Base-by-base conservation (phyloP, 768 basidiomycete species). In the Phaeolepiota aurea region DNA sequence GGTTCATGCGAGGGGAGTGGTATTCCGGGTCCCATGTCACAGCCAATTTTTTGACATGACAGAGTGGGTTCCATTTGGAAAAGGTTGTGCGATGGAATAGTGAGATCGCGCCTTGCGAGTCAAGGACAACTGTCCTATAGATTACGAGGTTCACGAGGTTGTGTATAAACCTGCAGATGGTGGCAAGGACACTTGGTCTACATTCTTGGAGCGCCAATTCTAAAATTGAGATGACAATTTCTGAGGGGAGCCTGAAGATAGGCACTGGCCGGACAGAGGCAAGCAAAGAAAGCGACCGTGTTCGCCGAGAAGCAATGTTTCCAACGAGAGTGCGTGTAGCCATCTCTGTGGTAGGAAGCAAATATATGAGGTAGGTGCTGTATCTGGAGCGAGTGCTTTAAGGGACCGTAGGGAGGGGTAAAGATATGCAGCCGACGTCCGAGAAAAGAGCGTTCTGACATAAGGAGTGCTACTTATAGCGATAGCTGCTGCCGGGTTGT, bases 71-170 rank as follows among this genome's bases (percentile, higher is more conserved):
- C 3, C 49, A 44, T 10, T 57, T 63, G 12, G 51, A 48, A 13
- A 48, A 45, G 14, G 53, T 50, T 7, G 66, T 70, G 32, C 66
- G 62, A 41, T 58, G 46, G 34, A 72, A 64, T 13, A 66, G 56
- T 10, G 52, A 38, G 28, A 68, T 46, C 5, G 50, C 48, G 19
- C 54, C 46, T 9, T 48, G 31, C 1, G 55, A 54, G 41, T 61
- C 48, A 14, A 72, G 56, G 18, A 65, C 57, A 18, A 71, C 59
- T 3, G 59, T 58, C 34, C 59, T 54, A 44, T 71, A 72, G 19
- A 70, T 34, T 18, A 68, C 57, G 22, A 38, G 44, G 40, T 68
- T 55, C 16, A 66, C 44, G 36, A 62, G 48, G n/a, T 46, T 44
- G 43, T 47, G 43, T 38, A 71, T 57, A 20, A 51, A 46, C 40